Evolutionary conservation across 768 basidiomycete genomes (phyloP).

Genomic region (Royoungia palumana): DNA sequence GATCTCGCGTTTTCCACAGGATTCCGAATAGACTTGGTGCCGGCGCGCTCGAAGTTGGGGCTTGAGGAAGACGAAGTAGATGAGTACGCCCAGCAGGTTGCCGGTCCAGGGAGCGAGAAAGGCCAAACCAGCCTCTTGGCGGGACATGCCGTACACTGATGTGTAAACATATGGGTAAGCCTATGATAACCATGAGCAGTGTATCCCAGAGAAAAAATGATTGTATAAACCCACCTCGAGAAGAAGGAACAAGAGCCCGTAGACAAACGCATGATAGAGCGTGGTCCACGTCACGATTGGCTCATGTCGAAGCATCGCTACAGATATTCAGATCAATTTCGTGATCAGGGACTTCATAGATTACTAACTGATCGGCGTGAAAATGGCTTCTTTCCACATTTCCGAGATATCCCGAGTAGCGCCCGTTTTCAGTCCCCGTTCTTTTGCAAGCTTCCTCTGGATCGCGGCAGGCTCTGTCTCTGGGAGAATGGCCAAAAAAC

Average conservation of each 20-base stretch:
- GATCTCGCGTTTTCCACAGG: constrained; percentile 21
- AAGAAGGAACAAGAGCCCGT: constrained; percentile 28
- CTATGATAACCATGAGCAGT: constrained; percentile 4
- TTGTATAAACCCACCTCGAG: constrained; percentile 17
- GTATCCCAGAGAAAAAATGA: background rate
- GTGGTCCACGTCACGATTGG: constrained; percentile 29
- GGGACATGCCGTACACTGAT: constrained; percentile 22
- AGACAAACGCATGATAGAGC: constrained; percentile 27
- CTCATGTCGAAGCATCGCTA: constrained; percentile 25
- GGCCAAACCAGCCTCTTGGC: constrained; percentile 20
- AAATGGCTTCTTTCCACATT: constrained; percentile 24
- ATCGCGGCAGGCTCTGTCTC: constrained; percentile 25
- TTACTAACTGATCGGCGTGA: constrained; percentile 25
- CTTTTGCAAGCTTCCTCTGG: constrained; percentile 14
- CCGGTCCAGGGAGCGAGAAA: constrained; percentile 27
- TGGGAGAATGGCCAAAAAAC: constrained; percentile 17
- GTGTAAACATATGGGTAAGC: constrained; percentile 24
- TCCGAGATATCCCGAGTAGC: constrained; percentile 1
- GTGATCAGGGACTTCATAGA: background rate
- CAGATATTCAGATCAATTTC: background rate
- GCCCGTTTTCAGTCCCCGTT: background rate
- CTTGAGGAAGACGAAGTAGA: constrained; percentile 27
- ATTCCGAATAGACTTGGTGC: constrained; percentile 15
- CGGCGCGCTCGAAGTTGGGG: constrained; percentile 17
- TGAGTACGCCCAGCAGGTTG: constrained; percentile 24